A percentile compares a stretch with the other conserved stretches of the same genome.
Evolutionary conservation across 208 protist species (phyloP).

Genomic region (Trypanosoma platydactyli): DNA sequence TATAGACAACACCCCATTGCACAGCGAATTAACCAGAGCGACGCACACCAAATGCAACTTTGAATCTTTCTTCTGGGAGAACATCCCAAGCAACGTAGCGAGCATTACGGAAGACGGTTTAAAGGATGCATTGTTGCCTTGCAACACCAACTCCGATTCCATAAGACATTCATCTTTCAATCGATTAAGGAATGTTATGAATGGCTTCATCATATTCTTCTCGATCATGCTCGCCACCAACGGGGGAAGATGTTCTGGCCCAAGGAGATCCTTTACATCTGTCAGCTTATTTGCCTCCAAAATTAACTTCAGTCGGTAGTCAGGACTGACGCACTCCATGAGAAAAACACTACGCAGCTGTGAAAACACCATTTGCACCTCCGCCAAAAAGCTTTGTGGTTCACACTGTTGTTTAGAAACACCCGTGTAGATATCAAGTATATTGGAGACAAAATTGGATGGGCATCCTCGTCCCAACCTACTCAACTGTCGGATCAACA

Average conservation of each 20-base stretch:
- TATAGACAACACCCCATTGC: conserved; percentile 51
- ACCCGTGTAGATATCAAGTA: conserved; percentile 56
- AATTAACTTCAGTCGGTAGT: conserved; percentile 83
- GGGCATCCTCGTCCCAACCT: conserved; percentile 70
- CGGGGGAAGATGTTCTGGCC: conserved; percentile 55
- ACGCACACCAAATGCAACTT: conserved; percentile 83
- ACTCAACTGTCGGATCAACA: conserved; percentile 60
- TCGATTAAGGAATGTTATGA: conserved; percentile 78
- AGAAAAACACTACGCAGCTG: conserved; percentile 71
- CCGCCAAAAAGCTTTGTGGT: conserved; percentile 28
- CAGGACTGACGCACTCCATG: conserved; percentile 75
- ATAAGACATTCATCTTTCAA: conserved; percentile 70
- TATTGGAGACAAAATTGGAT: conserved; percentile 38
- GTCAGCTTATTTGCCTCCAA: conserved; percentile 58
- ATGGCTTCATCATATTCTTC: conserved; percentile 75
- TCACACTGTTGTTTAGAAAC: conserved; percentile 30
- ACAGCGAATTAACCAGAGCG: conserved; percentile 67
- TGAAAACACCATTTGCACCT: conserved; percentile 54
- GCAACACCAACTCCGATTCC: conserved; percentile 59
- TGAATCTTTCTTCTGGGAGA: conserved; percentile 54
- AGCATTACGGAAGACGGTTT: conserved; percentile 46
- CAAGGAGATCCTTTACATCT: conserved; percentile 63
- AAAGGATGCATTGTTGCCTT: conserved; percentile 13
- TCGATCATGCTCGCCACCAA: conserved; percentile 67
- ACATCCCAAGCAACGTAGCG: conserved; percentile 55